Evolutionary conservation across 306 rosid genomes (phyloP).

Genomic region (Chamaecrista fasciculata): DNA sequence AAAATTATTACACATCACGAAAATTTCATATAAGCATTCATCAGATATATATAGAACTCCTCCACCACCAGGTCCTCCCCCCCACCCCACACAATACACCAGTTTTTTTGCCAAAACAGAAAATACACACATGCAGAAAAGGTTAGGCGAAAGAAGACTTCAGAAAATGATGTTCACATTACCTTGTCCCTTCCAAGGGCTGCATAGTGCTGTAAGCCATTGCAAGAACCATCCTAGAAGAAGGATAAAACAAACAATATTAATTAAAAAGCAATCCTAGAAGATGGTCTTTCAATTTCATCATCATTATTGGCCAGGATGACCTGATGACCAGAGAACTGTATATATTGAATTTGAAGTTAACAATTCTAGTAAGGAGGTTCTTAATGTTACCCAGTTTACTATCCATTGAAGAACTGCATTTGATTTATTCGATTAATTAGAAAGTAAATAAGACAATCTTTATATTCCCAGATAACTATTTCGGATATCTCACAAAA

Average conservation of each 20-base stretch:
- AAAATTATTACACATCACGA: background rate
- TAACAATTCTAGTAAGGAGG: background rate
- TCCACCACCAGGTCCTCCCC: background rate
- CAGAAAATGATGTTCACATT: background rate
- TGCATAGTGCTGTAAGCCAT: slow-evolving; percentile 99
- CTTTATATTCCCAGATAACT: slow-evolving; percentile 4
- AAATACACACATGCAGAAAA: background rate
- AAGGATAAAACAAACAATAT: slow-evolving; percentile 9
- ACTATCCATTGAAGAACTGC: background rate
- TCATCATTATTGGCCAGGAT: slow-evolving; percentile 9
- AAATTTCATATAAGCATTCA: background rate
- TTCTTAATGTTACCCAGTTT: slow-evolving; percentile 4
- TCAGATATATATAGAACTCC: background rate
- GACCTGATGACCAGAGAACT: background rate
- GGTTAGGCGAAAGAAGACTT: background rate
- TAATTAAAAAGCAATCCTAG: background rate
- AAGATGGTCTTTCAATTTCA: slow-evolving; percentile 26
- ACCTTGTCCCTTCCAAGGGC: slow-evolving; percentile 99
- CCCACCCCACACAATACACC: too few relatives aligned
- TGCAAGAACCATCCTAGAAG: slow-evolving; percentile 97
- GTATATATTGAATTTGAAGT: background rate
- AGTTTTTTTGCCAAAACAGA: background rate
- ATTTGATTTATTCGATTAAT: background rate
- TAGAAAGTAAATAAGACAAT: slow-evolving; percentile 13
- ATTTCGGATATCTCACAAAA: slow-evolving; percentile 10